These are phyloP conservation scores for Alternaria triticimaculans DNA, from an alignment of 2,329 filamentous ascomycete species.

Conservation along the genomic window DNA sequence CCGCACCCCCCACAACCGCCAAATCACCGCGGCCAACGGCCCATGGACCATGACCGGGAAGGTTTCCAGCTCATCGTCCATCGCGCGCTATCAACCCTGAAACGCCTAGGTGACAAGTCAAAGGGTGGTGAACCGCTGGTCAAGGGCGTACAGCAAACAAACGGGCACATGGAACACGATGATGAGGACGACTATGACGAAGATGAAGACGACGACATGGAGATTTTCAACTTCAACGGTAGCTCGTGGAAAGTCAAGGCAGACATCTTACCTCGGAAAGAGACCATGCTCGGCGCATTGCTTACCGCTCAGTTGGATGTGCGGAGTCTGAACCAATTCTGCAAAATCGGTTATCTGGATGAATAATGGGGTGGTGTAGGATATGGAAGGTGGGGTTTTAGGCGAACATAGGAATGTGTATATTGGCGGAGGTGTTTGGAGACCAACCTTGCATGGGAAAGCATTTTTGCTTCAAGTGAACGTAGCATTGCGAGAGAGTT, in stretches of 20 bases:
- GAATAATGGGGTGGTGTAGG: slow-evolving; percentile 21
- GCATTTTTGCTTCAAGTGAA: neutral
- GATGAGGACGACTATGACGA: slow-evolving; percentile 33
- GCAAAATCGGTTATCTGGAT: slow-evolving; percentile 47
- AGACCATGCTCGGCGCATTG: slow-evolving; percentile 56
- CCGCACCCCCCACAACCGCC: slow-evolving; percentile 36
- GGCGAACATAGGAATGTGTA: slow-evolving; percentile 2
- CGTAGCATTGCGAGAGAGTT: slow-evolving; percentile 2
- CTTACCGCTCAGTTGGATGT: slow-evolving; percentile 53
- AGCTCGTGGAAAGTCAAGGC: slow-evolving; percentile 44
- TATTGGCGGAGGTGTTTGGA: neutral
- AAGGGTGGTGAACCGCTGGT: slow-evolving; percentile 45
- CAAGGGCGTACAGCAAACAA: slow-evolving; percentile 32
- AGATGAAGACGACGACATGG: slow-evolving; percentile 42
- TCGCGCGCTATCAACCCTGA: slow-evolving; percentile 56
- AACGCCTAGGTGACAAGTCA: slow-evolving; percentile 54
- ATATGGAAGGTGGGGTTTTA: neutral
- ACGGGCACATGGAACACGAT: slow-evolving; percentile 32
- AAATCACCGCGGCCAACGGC: slow-evolving; percentile 39
- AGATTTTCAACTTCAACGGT: slow-evolving; percentile 40
- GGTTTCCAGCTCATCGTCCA: slow-evolving; percentile 52
- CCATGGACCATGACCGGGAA: slow-evolving; percentile 43
- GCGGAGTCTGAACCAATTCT: slow-evolving; percentile 51
- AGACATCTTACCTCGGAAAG: slow-evolving; percentile 54
- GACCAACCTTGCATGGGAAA: neutral